Percentiles rank a stretch among this genome's conserved stretches.
Conservation (phyloP, 2,329 filamentous ascomycete species). For the Periconia sp. region DNA sequence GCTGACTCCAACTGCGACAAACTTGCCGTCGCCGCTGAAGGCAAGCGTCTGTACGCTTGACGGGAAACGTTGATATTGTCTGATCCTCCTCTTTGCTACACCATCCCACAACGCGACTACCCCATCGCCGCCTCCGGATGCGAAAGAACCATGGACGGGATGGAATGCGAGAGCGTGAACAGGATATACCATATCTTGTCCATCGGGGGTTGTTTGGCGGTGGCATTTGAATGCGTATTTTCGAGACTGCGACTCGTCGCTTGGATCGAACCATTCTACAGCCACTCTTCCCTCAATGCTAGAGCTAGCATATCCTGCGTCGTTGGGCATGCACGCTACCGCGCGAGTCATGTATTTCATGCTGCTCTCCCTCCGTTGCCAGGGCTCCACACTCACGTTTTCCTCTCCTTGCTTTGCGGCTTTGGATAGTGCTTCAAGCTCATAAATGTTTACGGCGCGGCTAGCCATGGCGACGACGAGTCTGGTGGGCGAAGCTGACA, state of each 20-base stretch:
- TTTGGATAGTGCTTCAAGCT: constrained; percentile 67
- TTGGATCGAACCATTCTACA: constrained; percentile 97
- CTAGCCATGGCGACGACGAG: constrained; percentile 95
- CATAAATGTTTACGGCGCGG: constrained; percentile 92
- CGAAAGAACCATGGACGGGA: constrained; percentile 79
- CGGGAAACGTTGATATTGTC: constrained; percentile 83
- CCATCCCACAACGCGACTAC: constrained; percentile 94
- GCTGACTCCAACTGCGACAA: constrained; percentile 77
- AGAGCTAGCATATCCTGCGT: constrained; percentile 87
- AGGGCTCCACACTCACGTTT: constrained; percentile 66
- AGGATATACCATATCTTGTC: constrained; percentile 82
- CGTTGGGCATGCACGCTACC: constrained; percentile 94
- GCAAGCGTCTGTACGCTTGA: constrained; percentile 75
- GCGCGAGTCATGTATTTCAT: constrained; percentile 95
- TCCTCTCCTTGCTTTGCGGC: constrained; percentile 24
- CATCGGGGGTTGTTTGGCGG: constrained; percentile 67
- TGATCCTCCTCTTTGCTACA: constrained; percentile 83
- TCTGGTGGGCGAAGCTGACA: constrained; percentile 77
- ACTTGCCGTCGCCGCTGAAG: constrained; percentile 77
- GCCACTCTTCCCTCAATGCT: constrained; percentile 95
- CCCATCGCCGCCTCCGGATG: constrained; percentile 84
- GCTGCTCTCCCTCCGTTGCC: constrained; percentile 91
- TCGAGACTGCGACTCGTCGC: constrained; percentile 78
- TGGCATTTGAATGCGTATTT: constrained; percentile 99
- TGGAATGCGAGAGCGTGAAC: constrained; percentile 91